Percentiles rank a stretch among this genome's conserved stretches.
These are phyloP conservation scores for Pilobolus umbonatus DNA, from an alignment of 192 early-diverging fungal genomes.

Conservation along the genomic window DNA sequence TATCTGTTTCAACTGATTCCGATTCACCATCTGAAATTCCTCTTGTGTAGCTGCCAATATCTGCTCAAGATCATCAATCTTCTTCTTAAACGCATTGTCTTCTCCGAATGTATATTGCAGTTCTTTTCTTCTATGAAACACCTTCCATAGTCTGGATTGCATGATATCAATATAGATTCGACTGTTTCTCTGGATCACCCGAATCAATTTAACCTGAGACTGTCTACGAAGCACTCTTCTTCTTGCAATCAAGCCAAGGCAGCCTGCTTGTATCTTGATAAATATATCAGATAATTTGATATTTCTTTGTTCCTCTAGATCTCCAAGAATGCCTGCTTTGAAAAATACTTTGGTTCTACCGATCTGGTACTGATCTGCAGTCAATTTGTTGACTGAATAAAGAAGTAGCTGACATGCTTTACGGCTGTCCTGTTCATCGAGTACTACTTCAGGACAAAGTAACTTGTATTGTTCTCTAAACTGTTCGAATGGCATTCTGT, in stretches of 20 bases:
- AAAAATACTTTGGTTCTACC: conserved; percentile 97
- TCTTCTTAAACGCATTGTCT: conserved; percentile 17
- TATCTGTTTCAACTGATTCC: neutral
- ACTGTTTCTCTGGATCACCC: conserved; percentile 91
- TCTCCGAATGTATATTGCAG: conserved; percentile 10
- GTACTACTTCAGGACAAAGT: conserved; percentile 72
- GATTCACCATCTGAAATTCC: neutral
- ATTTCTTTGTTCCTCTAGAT: conserved; percentile 91
- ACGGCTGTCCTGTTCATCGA: conserved; percentile 82
- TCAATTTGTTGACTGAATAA: conserved; percentile 59
- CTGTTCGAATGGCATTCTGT: conserved; percentile 85
- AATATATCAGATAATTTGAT: conserved; percentile 78
- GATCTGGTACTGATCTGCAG: conserved; percentile 76
- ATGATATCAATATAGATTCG: conserved; percentile 85
- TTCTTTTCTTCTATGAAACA: conserved; percentile 61
- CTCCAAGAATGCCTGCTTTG: conserved; percentile 88
- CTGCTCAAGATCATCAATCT: conserved; percentile 8
- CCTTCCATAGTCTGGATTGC: conserved; percentile 93
- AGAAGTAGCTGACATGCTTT: conserved; percentile 79
- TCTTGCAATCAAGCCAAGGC: conserved; percentile 80
- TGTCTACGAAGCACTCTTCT: conserved; percentile 41
- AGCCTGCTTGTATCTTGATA: conserved; percentile 78
- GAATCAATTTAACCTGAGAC: conserved; percentile 79
- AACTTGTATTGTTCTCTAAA: conserved; percentile 94
- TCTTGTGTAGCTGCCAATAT: conserved; percentile 4